A percentile compares a stretch with the other conserved stretches of the same genome.
phyloP scores from a whole-genome alignment of 2,329 filamentous ascomycete species.

The Cytospora chrysosperma region DNA sequence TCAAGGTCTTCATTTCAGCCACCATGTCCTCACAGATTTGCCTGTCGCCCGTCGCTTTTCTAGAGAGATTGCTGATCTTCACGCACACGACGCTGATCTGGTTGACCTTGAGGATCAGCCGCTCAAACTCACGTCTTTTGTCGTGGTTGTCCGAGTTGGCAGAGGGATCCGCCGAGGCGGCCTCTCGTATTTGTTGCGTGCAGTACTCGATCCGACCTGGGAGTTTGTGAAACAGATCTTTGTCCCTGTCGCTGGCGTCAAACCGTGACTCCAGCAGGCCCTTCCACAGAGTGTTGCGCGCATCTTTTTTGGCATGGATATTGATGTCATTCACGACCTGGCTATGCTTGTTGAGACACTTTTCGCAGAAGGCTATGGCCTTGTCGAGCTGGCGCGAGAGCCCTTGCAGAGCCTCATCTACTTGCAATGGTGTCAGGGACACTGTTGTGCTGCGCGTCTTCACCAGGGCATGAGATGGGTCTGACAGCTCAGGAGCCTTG shows the following conservation, averaged over 20 bases:
- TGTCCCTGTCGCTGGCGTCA: conserved; percentile 8
- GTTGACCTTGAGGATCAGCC: neutral
- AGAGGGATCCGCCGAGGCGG: neutral
- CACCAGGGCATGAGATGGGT: neutral
- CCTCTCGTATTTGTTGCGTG: conserved; percentile 2
- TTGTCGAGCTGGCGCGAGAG: conserved; percentile 14
- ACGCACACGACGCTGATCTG: neutral
- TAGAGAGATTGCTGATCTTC: neutral
- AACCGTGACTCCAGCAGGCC: conserved; percentile 14
- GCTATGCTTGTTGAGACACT: conserved; percentile 36
- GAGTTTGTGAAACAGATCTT: conserved; percentile 11
- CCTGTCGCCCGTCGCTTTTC: neutral
- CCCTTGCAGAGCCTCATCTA: conserved; percentile 5
- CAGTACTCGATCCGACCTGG: neutral
- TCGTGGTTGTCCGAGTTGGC: neutral
- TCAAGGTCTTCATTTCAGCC: conserved; percentile 12
- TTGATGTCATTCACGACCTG: conserved; percentile 35
- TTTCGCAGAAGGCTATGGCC: conserved; percentile 12
- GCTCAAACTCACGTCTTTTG: neutral
- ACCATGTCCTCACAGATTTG: conserved; percentile 15
- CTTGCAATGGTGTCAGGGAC: conserved; percentile 5
- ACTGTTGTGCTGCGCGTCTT: neutral
- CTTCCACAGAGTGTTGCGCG: conserved; percentile 18
- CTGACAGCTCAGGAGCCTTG: neutral
- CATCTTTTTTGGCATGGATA: conserved; percentile 26